phyloP scores from a whole-genome alignment of 306 rosid species.

The Trifolium repens region DNA sequence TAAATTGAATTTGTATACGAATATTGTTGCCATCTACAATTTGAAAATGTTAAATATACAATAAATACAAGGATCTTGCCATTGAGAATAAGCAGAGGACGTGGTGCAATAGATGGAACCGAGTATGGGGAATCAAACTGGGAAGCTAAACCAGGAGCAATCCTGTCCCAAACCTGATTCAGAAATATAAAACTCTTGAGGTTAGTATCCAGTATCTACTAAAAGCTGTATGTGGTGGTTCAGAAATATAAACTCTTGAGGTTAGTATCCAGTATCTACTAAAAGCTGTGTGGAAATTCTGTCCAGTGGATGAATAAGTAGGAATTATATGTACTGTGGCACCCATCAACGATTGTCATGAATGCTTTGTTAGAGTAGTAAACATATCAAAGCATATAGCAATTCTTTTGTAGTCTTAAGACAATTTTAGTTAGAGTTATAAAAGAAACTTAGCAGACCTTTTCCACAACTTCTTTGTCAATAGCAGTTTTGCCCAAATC shows the following conservation, averaged over 20 bases:
- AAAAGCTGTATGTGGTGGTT: slow-evolving; percentile 37
- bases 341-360: slow-evolving; percentile 10
- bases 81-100: slow-evolving; percentile 76
- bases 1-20: slow-evolving; percentile 23
- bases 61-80: slow-evolving; percentile 51
- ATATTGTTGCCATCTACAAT: slow-evolving; percentile 21
- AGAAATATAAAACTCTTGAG: slow-evolving; percentile 28
- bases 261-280: slow-evolving; percentile 27
- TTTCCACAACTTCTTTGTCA: slow-evolving; percentile 88
- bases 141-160: slow-evolving; percentile 90
- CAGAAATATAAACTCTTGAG: slow-evolving; percentile 32
- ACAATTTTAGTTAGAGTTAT: slow-evolving; percentile 18
- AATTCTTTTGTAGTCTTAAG: slow-evolving; percentile 16
- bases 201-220: slow-evolving; percentile 28
- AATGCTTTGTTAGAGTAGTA: slow-evolving; percentile 30
- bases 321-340: slow-evolving; percentile 16
- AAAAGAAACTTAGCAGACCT: slow-evolving; percentile 58
- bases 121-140: slow-evolving; percentile 76
- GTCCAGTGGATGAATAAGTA: slow-evolving; percentile 13
- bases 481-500: slow-evolving; percentile 67
- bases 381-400: slow-evolving; percentile 34
- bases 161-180: slow-evolving; percentile 88
- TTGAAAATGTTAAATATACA: slow-evolving; percentile 18
- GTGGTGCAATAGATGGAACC: slow-evolving; percentile 75
- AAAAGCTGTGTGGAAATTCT: slow-evolving; percentile 16